phyloP scores from a whole-genome alignment of 1,284 basidiomycete species.

The Agroathelia rolfsii region DNA sequence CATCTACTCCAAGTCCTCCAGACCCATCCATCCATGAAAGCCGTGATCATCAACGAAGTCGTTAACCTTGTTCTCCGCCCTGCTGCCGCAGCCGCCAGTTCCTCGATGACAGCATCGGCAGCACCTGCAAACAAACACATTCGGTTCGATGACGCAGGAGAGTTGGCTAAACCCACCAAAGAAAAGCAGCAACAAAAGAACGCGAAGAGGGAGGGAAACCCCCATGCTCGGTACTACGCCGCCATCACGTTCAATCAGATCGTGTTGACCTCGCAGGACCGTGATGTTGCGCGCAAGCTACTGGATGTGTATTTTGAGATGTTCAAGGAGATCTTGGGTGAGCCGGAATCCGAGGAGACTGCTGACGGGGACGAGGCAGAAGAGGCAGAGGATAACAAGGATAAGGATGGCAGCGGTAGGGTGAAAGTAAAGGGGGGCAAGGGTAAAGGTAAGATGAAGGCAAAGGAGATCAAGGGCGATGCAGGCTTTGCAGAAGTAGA shows the following conservation, averaged over 20 bases:
- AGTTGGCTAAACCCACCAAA: no score
- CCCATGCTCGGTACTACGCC: constrained; percentile 83
- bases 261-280: constrained; percentile 65
- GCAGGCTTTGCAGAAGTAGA: constrained; percentile 67
- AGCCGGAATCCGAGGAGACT: constrained; percentile 24
- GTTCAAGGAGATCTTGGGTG: constrained; percentile 81
- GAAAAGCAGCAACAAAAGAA: no score
- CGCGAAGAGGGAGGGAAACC: constrained; percentile 31
- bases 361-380: constrained; percentile 25
- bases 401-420: constrained; percentile 26
- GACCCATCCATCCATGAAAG: constrained; percentile 90
- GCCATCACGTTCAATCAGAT: constrained; percentile 94
- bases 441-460: constrained; percentile 28
- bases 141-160: constrained; percentile 26
- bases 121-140: constrained; percentile 22
- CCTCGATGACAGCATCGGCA: constrained; percentile 22
- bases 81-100: constrained; percentile 31
- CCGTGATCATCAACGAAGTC: constrained; percentile 83
- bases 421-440: constrained; percentile 29
- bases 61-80: constrained; percentile 69
- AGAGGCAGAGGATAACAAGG: constrained; percentile 19
- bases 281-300: constrained; percentile 72
- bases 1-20: constrained; percentile 86
- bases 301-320: constrained; percentile 94
- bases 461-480: constrained; percentile 35